phyloP scores from a whole-genome alignment of 2,329 filamentous ascomycete species.

The Teratosphaeria pseudoeucalypti region DNA sequence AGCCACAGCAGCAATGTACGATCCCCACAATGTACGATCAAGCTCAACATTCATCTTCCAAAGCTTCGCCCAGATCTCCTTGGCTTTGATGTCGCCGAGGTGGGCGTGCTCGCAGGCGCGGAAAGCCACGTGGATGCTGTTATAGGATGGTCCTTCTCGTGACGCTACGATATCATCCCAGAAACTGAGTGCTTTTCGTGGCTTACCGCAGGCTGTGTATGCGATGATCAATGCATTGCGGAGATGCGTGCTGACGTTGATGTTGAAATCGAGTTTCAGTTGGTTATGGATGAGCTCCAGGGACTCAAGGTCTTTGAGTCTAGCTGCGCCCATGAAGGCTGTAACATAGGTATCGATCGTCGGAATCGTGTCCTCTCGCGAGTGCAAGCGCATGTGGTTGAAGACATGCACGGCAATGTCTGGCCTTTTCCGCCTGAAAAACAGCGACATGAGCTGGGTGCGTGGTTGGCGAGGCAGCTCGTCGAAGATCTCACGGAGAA shows the following conservation, averaged over 20 bases:
- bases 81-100: slow-evolving; percentile 35
- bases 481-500: slow-evolving; percentile 48
- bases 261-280: slow-evolving; percentile 78
- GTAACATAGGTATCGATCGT: slow-evolving; percentile 63
- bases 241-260: slow-evolving; percentile 65
- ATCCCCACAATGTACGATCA: slow-evolving; percentile 60
- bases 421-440: slow-evolving; percentile 66
- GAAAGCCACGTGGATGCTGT: slow-evolving; percentile 71
- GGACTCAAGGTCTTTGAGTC: slow-evolving; percentile 39
- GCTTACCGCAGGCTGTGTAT: slow-evolving; percentile 59
- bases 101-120: slow-evolving; percentile 58
- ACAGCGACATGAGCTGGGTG: slow-evolving; percentile 65
- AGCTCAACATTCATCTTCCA: slow-evolving; percentile 68
- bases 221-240: slow-evolving; percentile 82
- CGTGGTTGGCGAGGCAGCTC: slow-evolving; percentile 57
- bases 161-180: slow-evolving; percentile 78
- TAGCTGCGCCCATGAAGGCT: slow-evolving; percentile 61
- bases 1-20: slow-evolving; percentile 67
- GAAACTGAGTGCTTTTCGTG: slow-evolving; percentile 60
- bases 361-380: slow-evolving; percentile 53
- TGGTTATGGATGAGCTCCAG: slow-evolving; percentile 79
- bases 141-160: slow-evolving; percentile 75
- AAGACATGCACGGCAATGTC: slow-evolving; percentile 85
- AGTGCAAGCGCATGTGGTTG: slow-evolving; percentile 81
- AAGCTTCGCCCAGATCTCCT: slow-evolving; percentile 60